Conservation (phyloP, 148 eudicot species). For the Rhododendron williamsianum region DNA sequence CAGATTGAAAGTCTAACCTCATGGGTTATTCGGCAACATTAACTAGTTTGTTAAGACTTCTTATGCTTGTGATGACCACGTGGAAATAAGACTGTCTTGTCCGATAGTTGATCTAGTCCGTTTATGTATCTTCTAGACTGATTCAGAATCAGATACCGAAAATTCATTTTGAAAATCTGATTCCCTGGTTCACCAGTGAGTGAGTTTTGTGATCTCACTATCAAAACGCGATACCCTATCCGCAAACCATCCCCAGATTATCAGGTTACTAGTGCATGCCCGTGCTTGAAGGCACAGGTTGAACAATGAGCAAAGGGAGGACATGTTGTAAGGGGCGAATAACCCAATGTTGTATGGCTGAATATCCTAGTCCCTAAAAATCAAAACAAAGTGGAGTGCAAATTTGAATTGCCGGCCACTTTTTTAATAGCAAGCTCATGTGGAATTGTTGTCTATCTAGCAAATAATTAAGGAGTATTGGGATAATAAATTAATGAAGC, state of each 20-base stretch:
- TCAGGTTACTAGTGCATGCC: not conserved
- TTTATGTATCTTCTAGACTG: not conserved
- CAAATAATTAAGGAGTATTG: no score
- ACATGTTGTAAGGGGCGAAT: no score
- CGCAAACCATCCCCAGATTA: not conserved
- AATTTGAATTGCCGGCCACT: no score
- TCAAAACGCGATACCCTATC: not conserved
- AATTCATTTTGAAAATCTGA: not conserved
- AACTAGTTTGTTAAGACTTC: not conserved
- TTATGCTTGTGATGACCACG: not conserved
- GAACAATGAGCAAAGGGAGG: no score
- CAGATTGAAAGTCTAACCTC: not conserved
- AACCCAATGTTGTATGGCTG: no score
- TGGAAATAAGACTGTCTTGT: not conserved
- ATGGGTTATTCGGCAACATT: not conserved
- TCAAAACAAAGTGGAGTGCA: no score
- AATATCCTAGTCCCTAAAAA: no score
- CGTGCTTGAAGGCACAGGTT: not conserved
- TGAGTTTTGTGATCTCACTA: not conserved
- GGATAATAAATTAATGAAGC: no score
- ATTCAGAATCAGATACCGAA: not conserved
- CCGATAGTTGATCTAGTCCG: not conserved
- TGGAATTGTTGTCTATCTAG: no score
- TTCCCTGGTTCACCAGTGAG: not conserved
- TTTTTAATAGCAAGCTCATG: no score